phyloP scores from a whole-genome alignment of 306 rosid species.

The Quercus berberidifolia region DNA sequence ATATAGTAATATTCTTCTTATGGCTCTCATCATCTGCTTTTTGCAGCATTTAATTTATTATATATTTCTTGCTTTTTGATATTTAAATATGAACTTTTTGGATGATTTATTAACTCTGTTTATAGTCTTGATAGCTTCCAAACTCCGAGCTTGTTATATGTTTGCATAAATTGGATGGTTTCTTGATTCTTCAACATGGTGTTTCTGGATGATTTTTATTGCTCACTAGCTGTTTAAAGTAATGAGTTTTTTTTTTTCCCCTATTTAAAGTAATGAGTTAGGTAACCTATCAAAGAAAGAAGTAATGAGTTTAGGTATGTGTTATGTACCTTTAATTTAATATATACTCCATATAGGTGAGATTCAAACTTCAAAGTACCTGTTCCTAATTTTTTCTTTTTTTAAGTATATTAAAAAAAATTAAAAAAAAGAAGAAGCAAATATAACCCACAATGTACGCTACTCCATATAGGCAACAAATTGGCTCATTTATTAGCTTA shows the following conservation, averaged over 20 bases:
- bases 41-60: neutral
- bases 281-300: neutral
- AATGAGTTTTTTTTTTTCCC: neutral
- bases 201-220: conserved; percentile 9
- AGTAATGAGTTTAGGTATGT: neutral
- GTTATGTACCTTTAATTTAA: neutral
- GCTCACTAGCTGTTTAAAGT: neutral
- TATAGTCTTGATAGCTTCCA: neutral
- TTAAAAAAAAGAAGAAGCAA: too few species aligned
- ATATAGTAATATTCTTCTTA: neutral
- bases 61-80: neutral
- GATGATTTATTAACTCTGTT: neutral
- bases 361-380: too few species aligned
- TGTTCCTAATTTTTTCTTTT: too few species aligned
- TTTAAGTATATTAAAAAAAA: too few species aligned
- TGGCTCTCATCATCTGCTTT: too few species aligned
- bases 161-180: conserved; percentile 4
- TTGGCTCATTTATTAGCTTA: too few species aligned
- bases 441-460: too few species aligned
- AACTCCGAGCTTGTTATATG: neutral
- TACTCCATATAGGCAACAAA: too few species aligned
- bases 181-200: neutral
- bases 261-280: neutral
- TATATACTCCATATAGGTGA: too few species aligned
- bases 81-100: neutral